These are phyloP conservation scores for Thamnidium elegans DNA, from an alignment of 192 early-diverging fungal species.

Conservation along the genomic window DNA sequence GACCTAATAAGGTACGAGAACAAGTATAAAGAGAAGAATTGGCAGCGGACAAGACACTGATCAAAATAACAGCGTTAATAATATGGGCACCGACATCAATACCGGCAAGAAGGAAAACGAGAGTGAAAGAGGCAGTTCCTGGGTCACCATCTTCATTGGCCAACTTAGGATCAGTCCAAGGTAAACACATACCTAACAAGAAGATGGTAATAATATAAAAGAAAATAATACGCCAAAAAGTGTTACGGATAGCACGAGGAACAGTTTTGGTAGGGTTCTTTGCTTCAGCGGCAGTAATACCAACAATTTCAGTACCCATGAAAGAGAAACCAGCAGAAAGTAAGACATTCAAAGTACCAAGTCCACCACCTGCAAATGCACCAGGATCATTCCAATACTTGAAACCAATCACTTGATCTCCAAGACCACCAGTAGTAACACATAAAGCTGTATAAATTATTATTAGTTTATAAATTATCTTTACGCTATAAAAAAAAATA, in stretches of 20 bases:
- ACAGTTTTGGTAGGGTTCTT: constrained; percentile 73
- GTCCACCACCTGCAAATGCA: constrained; percentile 57
- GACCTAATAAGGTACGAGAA: constrained; percentile 69
- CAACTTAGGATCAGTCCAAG: constrained; percentile 56
- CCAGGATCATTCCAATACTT: constrained; percentile 47
- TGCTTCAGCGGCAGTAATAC: constrained; percentile 82
- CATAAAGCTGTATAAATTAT: constrained; percentile 39
- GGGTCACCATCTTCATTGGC: constrained; percentile 43
- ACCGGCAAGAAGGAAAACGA: constrained; percentile 59
- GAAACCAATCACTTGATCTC: constrained; percentile 49
- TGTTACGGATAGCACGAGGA: constrained; percentile 60
- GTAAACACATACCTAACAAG: constrained; percentile 77
- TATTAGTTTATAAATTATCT: background rate
- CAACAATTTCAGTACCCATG: constrained; percentile 83
- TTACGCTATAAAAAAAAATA: background rate
- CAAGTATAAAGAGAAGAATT: constrained; percentile 84
- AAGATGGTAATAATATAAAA: constrained; percentile 81
- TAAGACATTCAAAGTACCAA: constrained; percentile 60
- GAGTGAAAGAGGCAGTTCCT: constrained; percentile 59
- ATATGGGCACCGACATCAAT: constrained; percentile 55
- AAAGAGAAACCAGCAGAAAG: constrained; percentile 76
- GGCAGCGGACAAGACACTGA: constrained; percentile 61
- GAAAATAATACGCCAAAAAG: constrained; percentile 82
- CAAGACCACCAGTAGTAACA: constrained; percentile 57
- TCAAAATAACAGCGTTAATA: constrained; percentile 65